Conservation (phyloP, 2,329 filamentous ascomycete genomes). For the Plenodomus biglobosus region DNA sequence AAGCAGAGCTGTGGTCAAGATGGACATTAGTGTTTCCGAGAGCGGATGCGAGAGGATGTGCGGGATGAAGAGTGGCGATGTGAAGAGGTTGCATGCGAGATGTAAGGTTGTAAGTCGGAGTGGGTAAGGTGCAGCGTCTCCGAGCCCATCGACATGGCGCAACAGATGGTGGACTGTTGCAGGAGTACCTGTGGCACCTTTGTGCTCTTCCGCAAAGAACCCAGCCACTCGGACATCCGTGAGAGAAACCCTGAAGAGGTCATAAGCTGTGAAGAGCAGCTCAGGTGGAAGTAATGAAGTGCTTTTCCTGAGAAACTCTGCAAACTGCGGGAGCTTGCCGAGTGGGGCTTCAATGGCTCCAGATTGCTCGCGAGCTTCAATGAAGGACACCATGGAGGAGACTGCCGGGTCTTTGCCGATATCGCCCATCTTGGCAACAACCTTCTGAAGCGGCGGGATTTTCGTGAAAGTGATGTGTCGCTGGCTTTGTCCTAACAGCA, state of each 20-base stretch:
- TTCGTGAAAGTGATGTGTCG: slow-evolving; percentile 77
- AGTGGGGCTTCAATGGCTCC: slow-evolving; percentile 67
- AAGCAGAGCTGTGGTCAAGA: slow-evolving; percentile 77
- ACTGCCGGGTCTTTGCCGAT: slow-evolving; percentile 63
- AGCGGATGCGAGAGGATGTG: slow-evolving; percentile 56
- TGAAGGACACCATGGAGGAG: slow-evolving; percentile 67
- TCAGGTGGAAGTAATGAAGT: slow-evolving; percentile 62
- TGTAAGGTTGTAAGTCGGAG: slow-evolving; percentile 82
- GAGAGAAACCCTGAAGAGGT: slow-evolving; percentile 77
- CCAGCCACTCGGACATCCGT: slow-evolving; percentile 77
- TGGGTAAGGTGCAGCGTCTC: slow-evolving; percentile 68
- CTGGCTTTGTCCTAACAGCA: slow-evolving; percentile 63
- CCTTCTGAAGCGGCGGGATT: slow-evolving; percentile 77
- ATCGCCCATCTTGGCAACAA: slow-evolving; percentile 74
- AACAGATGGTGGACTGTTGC: slow-evolving; percentile 60
- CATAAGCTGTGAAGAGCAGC: slow-evolving; percentile 77
- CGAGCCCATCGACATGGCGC: slow-evolving; percentile 56
- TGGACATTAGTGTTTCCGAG: slow-evolving; percentile 62
- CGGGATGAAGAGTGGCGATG: slow-evolving; percentile 68
- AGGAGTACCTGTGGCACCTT: slow-evolving; percentile 51
- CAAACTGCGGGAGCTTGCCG: slow-evolving; percentile 69
- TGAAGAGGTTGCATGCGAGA: slow-evolving; percentile 82
- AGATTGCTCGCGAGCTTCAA: slow-evolving; percentile 61
- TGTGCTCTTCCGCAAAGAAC: slow-evolving; percentile 75
- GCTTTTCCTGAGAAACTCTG: slow-evolving; percentile 60